Evolutionary conservation across 1,284 basidiomycete species (phyloP).

Genomic region (Tranzscheliella williamsii): DNA sequence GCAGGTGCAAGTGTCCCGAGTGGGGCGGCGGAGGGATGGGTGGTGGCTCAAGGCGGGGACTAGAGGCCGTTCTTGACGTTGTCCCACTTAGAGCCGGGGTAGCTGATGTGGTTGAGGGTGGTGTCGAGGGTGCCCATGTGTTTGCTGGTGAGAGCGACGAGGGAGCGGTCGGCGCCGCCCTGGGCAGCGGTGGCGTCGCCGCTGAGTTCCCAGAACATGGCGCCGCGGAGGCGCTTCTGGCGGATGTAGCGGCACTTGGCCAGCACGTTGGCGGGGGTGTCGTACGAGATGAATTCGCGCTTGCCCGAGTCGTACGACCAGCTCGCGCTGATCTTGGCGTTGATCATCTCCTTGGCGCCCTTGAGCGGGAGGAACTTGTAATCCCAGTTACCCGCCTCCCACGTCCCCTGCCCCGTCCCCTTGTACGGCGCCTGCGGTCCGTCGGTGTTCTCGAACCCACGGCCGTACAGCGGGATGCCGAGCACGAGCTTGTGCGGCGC

Average conservation of each 20-base stretch:
- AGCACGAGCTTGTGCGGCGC: conserved; percentile 74
- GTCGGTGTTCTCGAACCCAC: conserved; percentile 76
- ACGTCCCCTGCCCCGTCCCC: conserved; percentile 76
- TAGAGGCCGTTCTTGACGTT: conserved; percentile 49
- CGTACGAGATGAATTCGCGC: conserved; percentile 78
- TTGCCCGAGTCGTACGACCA: conserved; percentile 74
- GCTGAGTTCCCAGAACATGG: conserved; percentile 69
- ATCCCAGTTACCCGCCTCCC: conserved; percentile 66
- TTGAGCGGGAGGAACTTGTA: conserved; percentile 77
- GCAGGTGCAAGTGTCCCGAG: not conserved
- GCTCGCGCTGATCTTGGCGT: conserved; percentile 71
- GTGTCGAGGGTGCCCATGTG: conserved; percentile 59
- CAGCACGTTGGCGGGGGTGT: conserved; percentile 70
- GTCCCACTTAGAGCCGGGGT: conserved; percentile 63
- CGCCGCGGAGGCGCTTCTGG: conserved; percentile 72
- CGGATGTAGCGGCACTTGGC: conserved; percentile 78
- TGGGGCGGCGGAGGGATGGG: no score
- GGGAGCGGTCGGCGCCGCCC: conserved; percentile 35
- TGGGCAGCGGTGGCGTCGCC: conserved; percentile 54
- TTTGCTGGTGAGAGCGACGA: conserved; percentile 25
- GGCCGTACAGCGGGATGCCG: conserved; percentile 69
- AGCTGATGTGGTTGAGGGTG: conserved; percentile 72
- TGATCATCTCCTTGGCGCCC: conserved; percentile 71
- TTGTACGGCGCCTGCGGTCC: conserved; percentile 76
- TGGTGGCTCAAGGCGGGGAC: not conserved